Evolutionary conservation across 768 basidiomycete species (phyloP).

Genomic region (Lentinula raphanica): DNA sequence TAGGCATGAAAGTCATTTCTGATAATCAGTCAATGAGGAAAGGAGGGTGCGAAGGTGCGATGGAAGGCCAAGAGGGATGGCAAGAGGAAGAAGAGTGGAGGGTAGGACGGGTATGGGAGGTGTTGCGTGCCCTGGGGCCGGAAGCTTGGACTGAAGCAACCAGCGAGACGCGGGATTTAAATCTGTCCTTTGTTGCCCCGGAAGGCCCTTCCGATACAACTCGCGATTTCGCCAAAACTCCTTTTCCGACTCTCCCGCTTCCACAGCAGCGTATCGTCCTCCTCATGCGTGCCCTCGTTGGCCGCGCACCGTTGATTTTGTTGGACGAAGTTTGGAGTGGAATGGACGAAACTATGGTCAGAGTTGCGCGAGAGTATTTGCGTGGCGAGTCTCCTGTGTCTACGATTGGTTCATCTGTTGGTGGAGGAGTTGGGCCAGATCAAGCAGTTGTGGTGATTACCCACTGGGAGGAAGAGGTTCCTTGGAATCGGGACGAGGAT

Average conservation of each 20-base stretch:
- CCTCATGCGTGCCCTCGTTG: slow-evolving; percentile 82
- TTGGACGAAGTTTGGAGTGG: slow-evolving; percentile 93
- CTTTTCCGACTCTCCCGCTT: slow-evolving; percentile 61
- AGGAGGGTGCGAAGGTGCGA: slow-evolving; percentile 3
- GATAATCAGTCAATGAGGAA: slow-evolving; percentile 15
- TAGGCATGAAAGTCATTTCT: slow-evolving; percentile 17
- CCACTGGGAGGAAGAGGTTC: slow-evolving; percentile 90
- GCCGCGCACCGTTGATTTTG: slow-evolving; percentile 66
- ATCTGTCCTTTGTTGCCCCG: not conserved
- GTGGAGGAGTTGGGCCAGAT: slow-evolving; percentile 39
- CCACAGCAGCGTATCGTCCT: slow-evolving; percentile 80
- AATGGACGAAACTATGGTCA: slow-evolving; percentile 80
- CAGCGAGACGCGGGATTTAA: not conserved
- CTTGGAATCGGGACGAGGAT: slow-evolving; percentile 62
- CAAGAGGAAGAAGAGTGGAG: slow-evolving; percentile 31
- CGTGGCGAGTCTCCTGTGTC: slow-evolving; percentile 30
- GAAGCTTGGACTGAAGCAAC: slow-evolving; percentile 34
- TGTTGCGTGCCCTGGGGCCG: slow-evolving; percentile 65
- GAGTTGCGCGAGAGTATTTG: slow-evolving; percentile 58
- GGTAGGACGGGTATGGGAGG: slow-evolving; percentile 36
- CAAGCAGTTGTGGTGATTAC: slow-evolving; percentile 85
- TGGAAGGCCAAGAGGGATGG: slow-evolving; percentile 9
- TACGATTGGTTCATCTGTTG: slow-evolving; percentile 18
- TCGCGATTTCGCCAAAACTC: slow-evolving; percentile 36
- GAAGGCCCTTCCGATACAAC: not conserved